phyloP scores from a whole-genome alignment of 176 grass and related monocot genomes.

The Zizania latifolia region DNA sequence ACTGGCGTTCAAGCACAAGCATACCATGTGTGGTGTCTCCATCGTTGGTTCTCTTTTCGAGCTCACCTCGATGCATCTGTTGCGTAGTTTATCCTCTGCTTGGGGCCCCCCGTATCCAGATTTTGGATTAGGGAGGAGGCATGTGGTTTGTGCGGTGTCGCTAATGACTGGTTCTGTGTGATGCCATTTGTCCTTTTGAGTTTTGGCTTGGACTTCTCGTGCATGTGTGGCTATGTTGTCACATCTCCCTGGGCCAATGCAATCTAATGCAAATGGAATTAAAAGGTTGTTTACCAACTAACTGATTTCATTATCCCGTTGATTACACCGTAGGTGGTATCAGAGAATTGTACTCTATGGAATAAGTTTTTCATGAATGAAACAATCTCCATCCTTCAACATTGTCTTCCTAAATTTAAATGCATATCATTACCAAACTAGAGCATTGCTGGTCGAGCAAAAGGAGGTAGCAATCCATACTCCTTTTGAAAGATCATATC shows the following conservation, averaged over 20 bases:
- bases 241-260: conserved; percentile 7
- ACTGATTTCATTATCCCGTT: background rate
- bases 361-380: background rate
- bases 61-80: background rate
- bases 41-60: background rate
- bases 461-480: no score
- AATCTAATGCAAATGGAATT: background rate
- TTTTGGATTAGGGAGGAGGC: background rate
- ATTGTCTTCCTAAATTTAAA: no score
- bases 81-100: background rate
- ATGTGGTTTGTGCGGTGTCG: conserved; percentile 18
- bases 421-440: no score
- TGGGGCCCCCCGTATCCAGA: background rate
- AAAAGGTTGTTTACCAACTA: background rate
- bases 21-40: background rate
- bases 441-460: no score
- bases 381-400: no score
- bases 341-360: background rate
- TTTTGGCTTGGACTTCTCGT: conserved; percentile 7
- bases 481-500: no score
- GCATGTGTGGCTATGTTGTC: background rate
- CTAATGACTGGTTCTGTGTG: conserved; percentile 28
- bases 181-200: background rate
- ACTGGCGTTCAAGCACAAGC: conserved; percentile 15
- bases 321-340: background rate